phyloP scores from a whole-genome alignment of 1,284 basidiomycete genomes.

The Leccinum pachyderme region DNA sequence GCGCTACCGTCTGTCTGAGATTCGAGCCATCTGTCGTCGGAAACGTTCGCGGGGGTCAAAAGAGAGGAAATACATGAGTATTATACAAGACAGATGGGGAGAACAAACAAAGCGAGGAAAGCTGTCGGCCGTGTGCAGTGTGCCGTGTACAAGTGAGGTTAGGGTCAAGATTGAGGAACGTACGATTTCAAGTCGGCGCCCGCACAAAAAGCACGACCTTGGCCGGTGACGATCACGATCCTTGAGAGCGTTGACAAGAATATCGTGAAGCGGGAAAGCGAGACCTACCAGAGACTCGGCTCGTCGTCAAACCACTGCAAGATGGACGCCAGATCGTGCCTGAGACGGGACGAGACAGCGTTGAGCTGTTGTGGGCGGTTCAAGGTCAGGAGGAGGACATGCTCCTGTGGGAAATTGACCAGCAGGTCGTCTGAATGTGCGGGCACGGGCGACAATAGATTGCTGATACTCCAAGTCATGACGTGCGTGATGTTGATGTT shows the following conservation, averaged over 20 bases:
- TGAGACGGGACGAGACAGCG: constrained; percentile 66
- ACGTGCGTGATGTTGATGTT: neutral
- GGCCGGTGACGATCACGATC: constrained; percentile 77
- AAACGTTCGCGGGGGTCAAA: neutral
- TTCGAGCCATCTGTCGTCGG: constrained; percentile 21
- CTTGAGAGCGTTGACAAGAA: constrained; percentile 36
- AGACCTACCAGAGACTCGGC: constrained; percentile 67
- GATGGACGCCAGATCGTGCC: constrained; percentile 51
- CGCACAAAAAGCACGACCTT: constrained; percentile 77
- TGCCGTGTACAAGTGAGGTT: neutral
- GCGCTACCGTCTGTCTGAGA: constrained; percentile 16
- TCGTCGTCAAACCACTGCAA: constrained; percentile 81
- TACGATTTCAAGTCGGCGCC: constrained; percentile 78
- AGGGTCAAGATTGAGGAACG: constrained; percentile 17
- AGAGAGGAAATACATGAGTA: neutral
- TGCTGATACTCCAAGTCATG: constrained; percentile 9
- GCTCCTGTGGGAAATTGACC: constrained; percentile 59
- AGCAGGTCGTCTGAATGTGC: constrained; percentile 54
- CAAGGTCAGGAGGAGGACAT: constrained; percentile 70
- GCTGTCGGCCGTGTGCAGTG: neutral
- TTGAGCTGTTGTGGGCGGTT: constrained; percentile 76
- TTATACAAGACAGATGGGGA: neutral
- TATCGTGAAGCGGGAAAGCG: neutral
- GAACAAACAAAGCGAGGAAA: neutral
- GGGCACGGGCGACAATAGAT: constrained; percentile 29